Evolutionary conservation across 352 stramenopile genomes (phyloP).

Genomic region (Pythium diclinum): DNA sequence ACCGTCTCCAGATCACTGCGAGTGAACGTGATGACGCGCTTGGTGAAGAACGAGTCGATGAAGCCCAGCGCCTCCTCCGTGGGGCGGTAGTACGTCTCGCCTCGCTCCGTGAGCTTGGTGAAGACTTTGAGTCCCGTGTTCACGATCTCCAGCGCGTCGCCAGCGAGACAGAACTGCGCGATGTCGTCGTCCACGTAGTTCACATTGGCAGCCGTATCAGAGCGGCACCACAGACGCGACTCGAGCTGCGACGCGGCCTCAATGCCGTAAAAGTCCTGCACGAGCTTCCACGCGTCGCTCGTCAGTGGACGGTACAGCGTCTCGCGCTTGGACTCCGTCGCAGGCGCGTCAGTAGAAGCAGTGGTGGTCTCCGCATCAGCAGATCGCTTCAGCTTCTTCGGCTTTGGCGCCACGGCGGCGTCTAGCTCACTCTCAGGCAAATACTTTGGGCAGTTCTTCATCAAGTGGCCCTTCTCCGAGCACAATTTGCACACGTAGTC

Average conservation of each 20-base stretch:
- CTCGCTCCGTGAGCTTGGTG: slow-evolving; percentile 64
- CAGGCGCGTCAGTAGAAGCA: background rate
- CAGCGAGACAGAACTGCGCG: slow-evolving; percentile 51
- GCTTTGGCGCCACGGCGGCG: background rate
- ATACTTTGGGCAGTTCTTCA: slow-evolving; percentile 71
- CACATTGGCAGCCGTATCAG: slow-evolving; percentile 65
- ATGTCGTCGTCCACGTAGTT: slow-evolving; percentile 82
- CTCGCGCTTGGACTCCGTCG: slow-evolving; percentile 42
- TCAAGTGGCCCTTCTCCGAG: slow-evolving; percentile 53
- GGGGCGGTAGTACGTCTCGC: slow-evolving; percentile 78
- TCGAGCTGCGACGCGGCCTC: slow-evolving; percentile 35
- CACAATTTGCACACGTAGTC: slow-evolving; percentile 83
- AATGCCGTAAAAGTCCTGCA: slow-evolving; percentile 69
- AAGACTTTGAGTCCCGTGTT: slow-evolving; percentile 91
- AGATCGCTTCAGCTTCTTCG: slow-evolving; percentile 49
- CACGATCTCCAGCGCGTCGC: slow-evolving; percentile 86
- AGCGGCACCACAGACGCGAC: slow-evolving; percentile 69
- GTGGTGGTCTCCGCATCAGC: slow-evolving; percentile 20
- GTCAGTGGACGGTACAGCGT: slow-evolving; percentile 66
- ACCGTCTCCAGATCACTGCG: slow-evolving; percentile 45
- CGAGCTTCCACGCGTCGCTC: slow-evolving; percentile 55
- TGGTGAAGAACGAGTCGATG: slow-evolving; percentile 85
- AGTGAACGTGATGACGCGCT: slow-evolving; percentile 55
- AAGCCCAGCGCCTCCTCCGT: slow-evolving; percentile 85
- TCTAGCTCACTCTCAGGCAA: slow-evolving; percentile 46